Evolutionary conservation across 140 eudicot genomes (phyloP).

Genomic region (Bidens hawaiensis): DNA sequence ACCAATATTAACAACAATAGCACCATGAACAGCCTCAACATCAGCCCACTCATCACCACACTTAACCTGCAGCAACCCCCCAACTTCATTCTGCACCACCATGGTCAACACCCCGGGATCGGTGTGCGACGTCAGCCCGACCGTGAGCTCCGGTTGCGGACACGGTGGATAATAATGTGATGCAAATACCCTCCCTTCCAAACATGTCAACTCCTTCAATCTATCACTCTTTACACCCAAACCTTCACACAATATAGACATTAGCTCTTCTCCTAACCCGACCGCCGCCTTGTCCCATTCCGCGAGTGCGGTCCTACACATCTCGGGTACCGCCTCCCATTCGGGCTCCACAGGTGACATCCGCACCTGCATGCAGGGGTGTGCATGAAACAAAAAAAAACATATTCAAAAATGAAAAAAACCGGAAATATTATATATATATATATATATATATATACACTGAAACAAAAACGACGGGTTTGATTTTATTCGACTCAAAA

Average conservation of each 20-base stretch:
- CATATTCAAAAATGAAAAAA: too few relatives aligned
- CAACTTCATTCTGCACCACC: too few relatives aligned
- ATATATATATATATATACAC: too few relatives aligned
- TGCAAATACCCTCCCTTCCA: constrained; percentile 39
- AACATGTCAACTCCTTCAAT: constrained; percentile 48
- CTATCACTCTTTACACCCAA: too few relatives aligned
- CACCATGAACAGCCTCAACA: too few relatives aligned
- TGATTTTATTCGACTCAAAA: too few relatives aligned
- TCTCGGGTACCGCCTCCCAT: constrained; percentile 40
- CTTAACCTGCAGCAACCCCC: too few relatives aligned
- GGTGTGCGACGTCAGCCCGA: constrained; percentile 55
- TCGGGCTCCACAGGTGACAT: constrained; percentile 27
- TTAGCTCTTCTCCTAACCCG: constrained; percentile 37
- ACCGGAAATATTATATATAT: too few relatives aligned
- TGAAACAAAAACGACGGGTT: too few relatives aligned
- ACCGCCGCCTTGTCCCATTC: constrained; percentile 49
- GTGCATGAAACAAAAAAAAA: too few relatives aligned
- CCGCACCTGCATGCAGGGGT: constrained; percentile 29
- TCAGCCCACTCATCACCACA: too few relatives aligned
- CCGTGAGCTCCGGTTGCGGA: constrained; percentile 61
- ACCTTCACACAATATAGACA: constrained; percentile 56
- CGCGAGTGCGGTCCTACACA: constrained; percentile 26
- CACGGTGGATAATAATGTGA: constrained; percentile 64
- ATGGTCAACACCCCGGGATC: constrained; percentile 67
- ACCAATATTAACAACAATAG: too few relatives aligned